Evolutionary conservation across 441 rosid genomes (phyloP), one percentile per base, ranked within the genome.

Genomic region (Corymbia citriodora): DNA sequence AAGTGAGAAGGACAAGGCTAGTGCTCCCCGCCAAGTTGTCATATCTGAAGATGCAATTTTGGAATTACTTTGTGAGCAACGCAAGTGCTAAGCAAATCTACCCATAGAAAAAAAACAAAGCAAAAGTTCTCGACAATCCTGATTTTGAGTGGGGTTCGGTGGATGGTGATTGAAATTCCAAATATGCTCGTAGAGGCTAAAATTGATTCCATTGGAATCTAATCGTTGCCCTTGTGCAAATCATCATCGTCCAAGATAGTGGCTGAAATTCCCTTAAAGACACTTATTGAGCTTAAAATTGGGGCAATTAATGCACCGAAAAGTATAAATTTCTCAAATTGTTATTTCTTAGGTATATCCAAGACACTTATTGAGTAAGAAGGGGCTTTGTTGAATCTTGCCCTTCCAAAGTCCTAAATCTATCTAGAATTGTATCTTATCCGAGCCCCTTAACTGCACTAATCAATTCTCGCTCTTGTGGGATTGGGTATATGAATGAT

Each of bases 91-190:
- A 36, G 27, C 29, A 74, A 74, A 74, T 74, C 9, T 10, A 21
- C 9, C 21, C 50, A 21, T 74, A 21, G 14, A 6, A 10, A 11
- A 11, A 21, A 10, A 21, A 1, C 0, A 19, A 5, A 68, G 17
- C 11, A 29, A 68, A 33, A 40, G 83, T 74, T 74, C 16, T 21
- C 29, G 29, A 74, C 50, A 72, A 8, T 72, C 82, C 49, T 72
- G 27, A 33, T 36, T 36, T 72, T 72, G 82, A 72, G 49, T 70
- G 81, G 49, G 49, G 15, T 36, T 72, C 82, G 8, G 49, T 72
- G 82, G 82, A 36, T 36, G 82, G 49, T 48, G 5, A 72, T 72
- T 33, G 82, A 33, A 18, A 36, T 72, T 72, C 81, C 27, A 72
- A 72, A 72, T 72, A 72, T 72, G 82, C 82, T 36, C 11, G 45